Percentiles rank a stretch among this genome's conserved stretches.
phyloP scores from a whole-genome alignment of 139 green algal genomes.

The Pleodorina starrii region DNA sequence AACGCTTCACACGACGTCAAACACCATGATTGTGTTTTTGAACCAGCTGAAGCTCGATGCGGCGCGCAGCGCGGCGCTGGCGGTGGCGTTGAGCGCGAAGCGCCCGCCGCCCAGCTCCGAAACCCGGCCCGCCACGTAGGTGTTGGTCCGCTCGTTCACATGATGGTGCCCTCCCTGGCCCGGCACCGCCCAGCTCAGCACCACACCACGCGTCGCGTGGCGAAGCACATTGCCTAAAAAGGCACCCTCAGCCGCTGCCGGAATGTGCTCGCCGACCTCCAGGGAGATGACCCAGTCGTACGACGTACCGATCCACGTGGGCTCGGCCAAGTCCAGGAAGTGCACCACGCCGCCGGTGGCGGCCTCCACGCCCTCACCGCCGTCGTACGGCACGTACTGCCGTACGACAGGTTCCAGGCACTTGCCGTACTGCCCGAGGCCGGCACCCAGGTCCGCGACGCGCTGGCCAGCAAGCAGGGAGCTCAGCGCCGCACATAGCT shows the following conservation, averaged over 20 bases:
- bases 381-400: slow-evolving; percentile 35
- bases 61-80: not conserved
- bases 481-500: not conserved
- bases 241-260: not conserved
- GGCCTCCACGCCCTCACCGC: slow-evolving; percentile 29
- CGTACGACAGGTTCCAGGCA: not conserved
- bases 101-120: not conserved
- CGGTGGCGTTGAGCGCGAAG: not conserved
- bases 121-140: not conserved
- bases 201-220: slow-evolving; percentile 10
- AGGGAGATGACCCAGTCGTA: slow-evolving; percentile 43
- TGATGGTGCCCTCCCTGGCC: slow-evolving; percentile 36
- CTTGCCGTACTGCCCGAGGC: slow-evolving; percentile 30
- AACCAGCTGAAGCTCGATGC: slow-evolving; percentile 18
- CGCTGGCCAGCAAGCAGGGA: not conserved
- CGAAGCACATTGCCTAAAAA: slow-evolving; percentile 35
- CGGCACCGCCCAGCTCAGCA: slow-evolving; percentile 47
- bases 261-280: slow-evolving; percentile 41
- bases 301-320: not conserved
- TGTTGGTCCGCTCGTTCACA: slow-evolving; percentile 32
- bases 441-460: slow-evolving; percentile 15
- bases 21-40: slow-evolving; percentile 43
- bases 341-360: slow-evolving; percentile 15
- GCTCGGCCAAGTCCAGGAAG: slow-evolving; percentile 36
- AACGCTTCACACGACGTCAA: slow-evolving; percentile 35